Evolutionary conservation across 768 basidiomycete genomes (phyloP), one percentile per base, ranked within the genome.

Genomic region (Lactarius sp.): DNA sequence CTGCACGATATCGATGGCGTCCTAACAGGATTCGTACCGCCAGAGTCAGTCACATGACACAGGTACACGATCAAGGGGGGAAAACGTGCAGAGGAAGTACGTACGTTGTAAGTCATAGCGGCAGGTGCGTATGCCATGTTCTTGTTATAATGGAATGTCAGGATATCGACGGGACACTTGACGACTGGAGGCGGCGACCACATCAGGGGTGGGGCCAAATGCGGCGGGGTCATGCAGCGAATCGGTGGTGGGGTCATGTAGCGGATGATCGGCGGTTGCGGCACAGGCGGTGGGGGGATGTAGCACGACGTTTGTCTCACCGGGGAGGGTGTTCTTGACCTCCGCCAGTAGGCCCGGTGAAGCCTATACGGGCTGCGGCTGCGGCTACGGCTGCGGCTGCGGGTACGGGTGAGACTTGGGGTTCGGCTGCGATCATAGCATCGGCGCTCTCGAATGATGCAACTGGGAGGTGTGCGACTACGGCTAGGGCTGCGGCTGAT

Each of bases 61-160:
- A 2, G 27, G 3, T 1, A 44, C 42, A 41, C 12, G 10, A 41
- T 13, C 13, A 12, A 13, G 12, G 5, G 42, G 6, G n/a, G 16
- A 42, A 42, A 42, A 39, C 8, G 9, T 12, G n/a, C 18, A 7
- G 18, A n/a, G 51, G 8, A 33, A 13, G 46, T 7, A 44, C 66
- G 33, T 20, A 67, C 66, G 0, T 67, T 63, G 50, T 58, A 67
- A 9, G 63, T 65, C 50, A 34, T 37, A 7, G 56, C 55, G 18
- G 66, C 63, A 7, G 66, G 66, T 13, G 63, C 66, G 37, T 67
- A 67, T 10, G 63, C 63, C 66, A 65, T 67, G 27, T 65, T 55
- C 9, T 57, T 50, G 57, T 60, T 52, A 18, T 60, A 65, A 0
- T 52, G 44, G 54, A 60, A 65, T 16, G 66, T 67, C 37, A 67